Percentiles rank a stretch among this genome's conserved stretches.
phyloP scores from a whole-genome alignment of 257 asterid genomes.

The Solanum bulbocastanum region DNA sequence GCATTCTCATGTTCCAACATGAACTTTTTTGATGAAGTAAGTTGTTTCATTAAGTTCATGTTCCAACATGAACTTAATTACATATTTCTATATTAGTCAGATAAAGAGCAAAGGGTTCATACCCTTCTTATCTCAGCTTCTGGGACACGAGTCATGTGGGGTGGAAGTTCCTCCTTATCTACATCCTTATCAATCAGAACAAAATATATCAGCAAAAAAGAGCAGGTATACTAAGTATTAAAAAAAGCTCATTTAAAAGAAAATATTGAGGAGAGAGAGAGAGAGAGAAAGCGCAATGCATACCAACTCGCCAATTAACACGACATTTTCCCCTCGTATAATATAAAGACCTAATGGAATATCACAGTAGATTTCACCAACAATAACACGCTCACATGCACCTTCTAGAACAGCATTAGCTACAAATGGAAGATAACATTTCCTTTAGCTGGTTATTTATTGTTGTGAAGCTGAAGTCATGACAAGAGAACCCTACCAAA shows the following conservation, averaged over 20 bases:
- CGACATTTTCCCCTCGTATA: conserved; percentile 95
- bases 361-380: conserved; percentile 82
- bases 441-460: background rate
- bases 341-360: conserved; percentile 84
- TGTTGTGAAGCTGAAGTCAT: background rate
- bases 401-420: conserved; percentile 98
- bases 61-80: background rate
- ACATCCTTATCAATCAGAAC: conserved; percentile 47
- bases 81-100: background rate
- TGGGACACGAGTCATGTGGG: conserved; percentile 9
- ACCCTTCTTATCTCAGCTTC: conserved; percentile 10
- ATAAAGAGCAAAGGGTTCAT: background rate
- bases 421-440: conserved; percentile 10
- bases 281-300: conserved; percentile 1
- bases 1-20: background rate
- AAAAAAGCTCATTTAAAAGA: background rate
- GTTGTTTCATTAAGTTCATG: no score
- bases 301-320: conserved; percentile 97
- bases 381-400: conserved; percentile 86
- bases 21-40: no score
- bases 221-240: background rate
- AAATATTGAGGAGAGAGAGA: background rate
- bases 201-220: background rate
- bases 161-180: conserved; percentile 27
- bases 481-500: conserved; percentile 20